Evolutionary conservation across 139 green algal species (phyloP).

Genomic region (Coccomyxa sp.): DNA sequence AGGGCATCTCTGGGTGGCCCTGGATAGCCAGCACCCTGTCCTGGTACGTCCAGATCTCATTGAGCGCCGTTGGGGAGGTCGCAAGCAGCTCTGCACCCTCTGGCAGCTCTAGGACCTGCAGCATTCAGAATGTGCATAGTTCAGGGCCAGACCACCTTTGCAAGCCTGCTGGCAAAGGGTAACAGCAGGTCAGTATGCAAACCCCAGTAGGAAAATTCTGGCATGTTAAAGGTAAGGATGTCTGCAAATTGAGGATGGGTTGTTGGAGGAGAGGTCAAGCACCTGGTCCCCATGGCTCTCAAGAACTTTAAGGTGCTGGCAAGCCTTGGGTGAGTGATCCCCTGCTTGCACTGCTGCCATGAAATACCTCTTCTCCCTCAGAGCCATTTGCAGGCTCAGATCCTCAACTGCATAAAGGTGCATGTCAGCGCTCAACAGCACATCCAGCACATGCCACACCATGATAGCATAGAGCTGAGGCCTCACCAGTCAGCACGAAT

Average conservation of each 20-base stretch:
- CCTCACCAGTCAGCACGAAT: slow-evolving; percentile 35
- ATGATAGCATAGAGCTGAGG: too few species aligned
- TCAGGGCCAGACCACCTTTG: too few species aligned
- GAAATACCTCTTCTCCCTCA: neutral
- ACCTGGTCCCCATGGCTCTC: slow-evolving; percentile 52
- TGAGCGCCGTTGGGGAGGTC: slow-evolving; percentile 22
- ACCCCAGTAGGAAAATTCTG: too few species aligned
- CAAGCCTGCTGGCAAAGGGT: too few species aligned
- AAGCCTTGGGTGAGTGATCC: neutral
- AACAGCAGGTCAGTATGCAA: too few species aligned
- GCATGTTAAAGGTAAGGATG: too few species aligned
- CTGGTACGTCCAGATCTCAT: slow-evolving; percentile 36
- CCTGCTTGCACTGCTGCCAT: neutral
- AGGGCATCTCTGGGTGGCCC: slow-evolving; percentile 28
- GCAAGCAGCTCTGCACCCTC: slow-evolving; percentile 31
- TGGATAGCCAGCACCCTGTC: slow-evolving; percentile 27
- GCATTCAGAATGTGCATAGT: neutral
- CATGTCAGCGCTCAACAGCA: neutral
- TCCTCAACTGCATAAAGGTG: slow-evolving; percentile 13
- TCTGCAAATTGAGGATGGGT: too few species aligned
- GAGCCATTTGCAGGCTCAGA: neutral
- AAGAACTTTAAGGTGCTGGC: slow-evolving; percentile 24
- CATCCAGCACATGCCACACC: neutral
- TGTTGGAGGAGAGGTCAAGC: too few species aligned
- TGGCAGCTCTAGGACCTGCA: slow-evolving; percentile 38